Base-by-base conservation (phyloP, 1,284 basidiomycete genomes). In the Schizopora paradoxa region DNA sequence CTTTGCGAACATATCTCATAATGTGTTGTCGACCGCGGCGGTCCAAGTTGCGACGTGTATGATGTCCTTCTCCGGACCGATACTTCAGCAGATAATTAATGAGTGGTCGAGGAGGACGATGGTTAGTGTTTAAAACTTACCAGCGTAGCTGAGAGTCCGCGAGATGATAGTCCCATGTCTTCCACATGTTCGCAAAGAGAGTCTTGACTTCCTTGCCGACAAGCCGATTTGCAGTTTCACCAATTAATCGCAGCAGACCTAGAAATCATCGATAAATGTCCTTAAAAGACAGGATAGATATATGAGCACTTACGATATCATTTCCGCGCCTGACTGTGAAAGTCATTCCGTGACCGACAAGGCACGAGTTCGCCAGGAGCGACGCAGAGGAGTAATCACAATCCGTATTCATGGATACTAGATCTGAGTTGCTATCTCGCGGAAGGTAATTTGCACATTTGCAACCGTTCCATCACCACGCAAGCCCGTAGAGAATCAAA, bases 291-390 rank as follows among this genome's bases (percentile, higher is more conserved):
- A n/a, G n/a, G n/a, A 11, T 18, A 37, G 42, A 18, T 5, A 21
- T 23, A 7, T 25, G 27, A 39, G 11, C 22, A 57, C 68, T 56
- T 60, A 82, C 91, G 56, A 94, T 91, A 51, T 97, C 94, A 61
- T 94, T 97, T 21, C 92, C 92, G 32, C 91, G 81, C 4, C 93
- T 92, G 57, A 94, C 95, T n/a, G 92, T 95, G 64, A 96, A 96
- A 10, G 93, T 94, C 92, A 95, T 92, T 42, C 93, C 92, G 58
- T 91, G 82, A 25, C 92, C 91, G 43, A 82, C 76, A 39, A 93
- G 78, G 45, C 79, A 74, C 4, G 76, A 68, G 43, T 81, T 74
- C 2, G 92, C 93, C 56, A 79, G 69, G 46, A 97, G 70, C 6
- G 79, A 96, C 2, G 93, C 93, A 1, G 91, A 89, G 1, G 89